phyloP scores from a whole-genome alignment of 1,284 basidiomycete genomes.

The Ganoderma sp. region DNA sequence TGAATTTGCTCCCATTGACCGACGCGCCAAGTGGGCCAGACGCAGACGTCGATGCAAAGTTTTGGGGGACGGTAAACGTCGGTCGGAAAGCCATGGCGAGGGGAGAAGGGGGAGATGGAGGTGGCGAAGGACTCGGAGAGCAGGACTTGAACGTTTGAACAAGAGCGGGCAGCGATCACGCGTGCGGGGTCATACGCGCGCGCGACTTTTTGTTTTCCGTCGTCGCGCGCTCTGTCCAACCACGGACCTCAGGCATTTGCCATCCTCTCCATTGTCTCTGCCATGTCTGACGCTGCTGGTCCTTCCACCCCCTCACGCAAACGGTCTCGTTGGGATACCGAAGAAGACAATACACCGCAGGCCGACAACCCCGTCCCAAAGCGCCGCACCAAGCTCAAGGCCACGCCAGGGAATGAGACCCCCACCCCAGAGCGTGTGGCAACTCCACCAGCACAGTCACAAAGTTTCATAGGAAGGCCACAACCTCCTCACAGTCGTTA shows the following conservation, averaged over 20 bases:
- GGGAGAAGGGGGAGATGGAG: background rate
- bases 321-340: conserved; percentile 74
- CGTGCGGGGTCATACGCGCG: conserved; percentile 27
- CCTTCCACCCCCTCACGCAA: conserved; percentile 57
- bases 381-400: conserved; percentile 35
- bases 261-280: conserved; percentile 5
- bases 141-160: conserved; percentile 33
- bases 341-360: conserved; percentile 46
- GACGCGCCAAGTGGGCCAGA: conserved; percentile 24
- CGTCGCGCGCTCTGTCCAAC: conserved; percentile 17
- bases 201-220: conserved; percentile 31
- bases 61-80: conserved; percentile 23
- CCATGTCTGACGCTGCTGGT: conserved; percentile 33
- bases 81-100: conserved; percentile 27
- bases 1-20: conserved; percentile 30
- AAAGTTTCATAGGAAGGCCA: conserved; percentile 25
- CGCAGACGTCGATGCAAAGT: conserved; percentile 30
- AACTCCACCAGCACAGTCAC: conserved; percentile 21
- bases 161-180: conserved; percentile 27
- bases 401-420: conserved; percentile 17
- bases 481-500: conserved; percentile 59
- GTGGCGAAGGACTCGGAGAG: conserved; percentile 24
- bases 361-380: conserved; percentile 34
- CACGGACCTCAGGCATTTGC: conserved; percentile 6
- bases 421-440: conserved; percentile 28